phyloP scores from a whole-genome alignment of 345 rosid species.

The Heritiera fomes region DNA sequence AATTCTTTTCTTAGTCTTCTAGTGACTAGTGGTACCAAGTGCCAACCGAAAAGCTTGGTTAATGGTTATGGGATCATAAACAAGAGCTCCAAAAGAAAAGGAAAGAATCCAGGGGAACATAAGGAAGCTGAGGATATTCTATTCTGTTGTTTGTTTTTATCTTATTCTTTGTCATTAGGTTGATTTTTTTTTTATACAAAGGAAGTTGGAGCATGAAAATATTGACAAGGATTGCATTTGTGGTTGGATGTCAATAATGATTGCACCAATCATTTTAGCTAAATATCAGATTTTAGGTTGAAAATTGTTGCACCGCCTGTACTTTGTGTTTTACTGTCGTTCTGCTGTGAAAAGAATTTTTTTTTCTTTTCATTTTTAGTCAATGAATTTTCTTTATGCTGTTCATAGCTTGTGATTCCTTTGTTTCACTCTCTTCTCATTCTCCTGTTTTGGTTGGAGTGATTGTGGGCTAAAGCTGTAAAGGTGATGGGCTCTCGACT shows the following conservation, averaged over 20 bases:
- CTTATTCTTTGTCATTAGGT: background rate
- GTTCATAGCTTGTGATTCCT: background rate
- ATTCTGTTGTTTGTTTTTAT: background rate
- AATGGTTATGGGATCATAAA: background rate
- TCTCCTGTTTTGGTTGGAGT: background rate
- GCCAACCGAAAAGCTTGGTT: background rate
- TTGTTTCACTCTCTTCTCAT: background rate
- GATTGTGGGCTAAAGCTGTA: background rate
- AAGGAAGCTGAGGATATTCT: constrained; percentile 20
- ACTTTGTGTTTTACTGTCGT: background rate
- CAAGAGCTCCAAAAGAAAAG: background rate
- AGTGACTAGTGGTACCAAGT: constrained; percentile 5
- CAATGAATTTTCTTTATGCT: background rate
- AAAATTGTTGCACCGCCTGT: background rate
- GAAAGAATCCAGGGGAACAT: constrained; percentile 13
- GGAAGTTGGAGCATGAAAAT: no score
- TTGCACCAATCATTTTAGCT: no score
- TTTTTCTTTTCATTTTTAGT: background rate
- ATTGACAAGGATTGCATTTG: no score
- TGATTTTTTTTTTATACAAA: background rate
- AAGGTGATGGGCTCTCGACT: background rate
- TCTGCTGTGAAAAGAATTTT: background rate
- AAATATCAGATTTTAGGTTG: background rate
- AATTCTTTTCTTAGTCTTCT: constrained; percentile 15
- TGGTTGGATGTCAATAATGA: no score